Percentiles rank a stretch among this genome's conserved stretches.
phyloP scores from a whole-genome alignment of 257 asterid genomes.

The Nicotiana paniculata region DNA sequence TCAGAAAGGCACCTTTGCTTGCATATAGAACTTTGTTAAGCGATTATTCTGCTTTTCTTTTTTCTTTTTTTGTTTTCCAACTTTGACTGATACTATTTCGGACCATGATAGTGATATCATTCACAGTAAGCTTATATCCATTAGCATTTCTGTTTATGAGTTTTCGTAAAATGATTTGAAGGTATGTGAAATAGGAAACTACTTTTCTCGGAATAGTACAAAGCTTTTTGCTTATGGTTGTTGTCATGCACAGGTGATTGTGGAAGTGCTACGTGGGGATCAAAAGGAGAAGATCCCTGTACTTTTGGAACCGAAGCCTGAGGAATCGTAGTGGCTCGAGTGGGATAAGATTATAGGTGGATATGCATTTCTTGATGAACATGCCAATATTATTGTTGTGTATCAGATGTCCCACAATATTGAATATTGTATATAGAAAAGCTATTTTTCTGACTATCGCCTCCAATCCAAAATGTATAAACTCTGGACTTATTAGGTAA shows the following conservation, averaged over 20 bases:
- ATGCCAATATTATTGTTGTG: not conserved
- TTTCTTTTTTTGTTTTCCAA: too few species aligned
- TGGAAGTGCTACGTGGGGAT: conserved; percentile 94
- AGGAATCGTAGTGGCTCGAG: conserved; percentile 42
- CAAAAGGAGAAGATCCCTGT: conserved; percentile 85
- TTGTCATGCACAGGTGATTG: conserved; percentile 45
- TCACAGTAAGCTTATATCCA: too few species aligned
- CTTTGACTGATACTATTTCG: too few species aligned
- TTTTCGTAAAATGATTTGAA: not conserved
- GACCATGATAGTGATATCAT: too few species aligned
- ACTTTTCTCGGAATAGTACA: not conserved
- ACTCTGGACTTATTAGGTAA: not conserved
- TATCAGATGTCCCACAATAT: not conserved
- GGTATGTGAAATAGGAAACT: not conserved
- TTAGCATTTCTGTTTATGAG: not conserved
- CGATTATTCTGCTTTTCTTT: too few species aligned
- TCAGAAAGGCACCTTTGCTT: not conserved
- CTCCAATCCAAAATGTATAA: not conserved
- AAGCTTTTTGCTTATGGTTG: not conserved
- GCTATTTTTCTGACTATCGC: too few species aligned
- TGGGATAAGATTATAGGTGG: not conserved
- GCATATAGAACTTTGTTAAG: not conserved
- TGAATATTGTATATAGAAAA: conserved; percentile 9
- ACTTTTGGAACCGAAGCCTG: conserved; percentile 84
- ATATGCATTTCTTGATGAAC: not conserved